Evolutionary conservation across 495 filamentous ascomycete species (phyloP).

Genomic region (Penicillium desertorum): DNA sequence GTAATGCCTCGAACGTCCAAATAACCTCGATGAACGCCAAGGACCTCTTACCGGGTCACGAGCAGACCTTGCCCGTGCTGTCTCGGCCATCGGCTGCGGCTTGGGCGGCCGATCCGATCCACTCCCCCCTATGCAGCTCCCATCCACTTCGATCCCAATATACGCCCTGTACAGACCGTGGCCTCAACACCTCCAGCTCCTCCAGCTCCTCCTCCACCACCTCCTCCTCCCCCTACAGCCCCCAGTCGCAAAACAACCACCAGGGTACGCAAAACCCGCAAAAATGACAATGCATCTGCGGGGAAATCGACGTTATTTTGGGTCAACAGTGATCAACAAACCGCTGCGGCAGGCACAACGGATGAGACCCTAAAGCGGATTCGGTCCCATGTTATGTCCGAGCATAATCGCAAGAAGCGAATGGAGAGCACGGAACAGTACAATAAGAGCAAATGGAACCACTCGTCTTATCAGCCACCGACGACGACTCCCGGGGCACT

Average conservation of each 20-base stretch:
- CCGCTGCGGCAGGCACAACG: conserved; percentile 40
- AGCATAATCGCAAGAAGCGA: conserved; percentile 52
- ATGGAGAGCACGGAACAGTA: conserved; percentile 46
- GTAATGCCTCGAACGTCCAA: conserved; percentile 11
- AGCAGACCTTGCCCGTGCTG: conserved; percentile 33
- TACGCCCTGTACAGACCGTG: not conserved
- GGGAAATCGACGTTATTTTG: conserved; percentile 47
- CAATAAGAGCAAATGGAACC: conserved; percentile 49
- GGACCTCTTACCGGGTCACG: conserved; percentile 27
- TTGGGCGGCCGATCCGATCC: conserved; percentile 19
- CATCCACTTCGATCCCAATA: conserved; percentile 1
- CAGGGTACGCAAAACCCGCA: conserved; percentile 45
- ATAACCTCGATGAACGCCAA: conserved; percentile 38
- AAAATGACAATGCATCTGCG: conserved; percentile 35
- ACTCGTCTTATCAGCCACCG: conserved; percentile 42
- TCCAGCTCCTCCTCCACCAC: not conserved
- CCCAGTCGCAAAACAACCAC: conserved; percentile 30
- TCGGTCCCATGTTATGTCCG: conserved; percentile 53
- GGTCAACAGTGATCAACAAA: conserved; percentile 46
- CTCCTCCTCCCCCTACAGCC: not conserved
- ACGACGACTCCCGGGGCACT: conserved; percentile 29
- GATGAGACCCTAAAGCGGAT: conserved; percentile 51
- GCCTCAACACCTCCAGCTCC: not conserved
- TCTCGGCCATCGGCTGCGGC: conserved; percentile 20
- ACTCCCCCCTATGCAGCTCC: conserved; percentile 9